A percentile compares a stretch with the other conserved stretches of the same genome.
These are phyloP conservation scores for Ceratorhiza oryzae-sativae DNA, from an alignment of 1,284 basidiomycete genomes.

Conservation along the genomic window DNA sequence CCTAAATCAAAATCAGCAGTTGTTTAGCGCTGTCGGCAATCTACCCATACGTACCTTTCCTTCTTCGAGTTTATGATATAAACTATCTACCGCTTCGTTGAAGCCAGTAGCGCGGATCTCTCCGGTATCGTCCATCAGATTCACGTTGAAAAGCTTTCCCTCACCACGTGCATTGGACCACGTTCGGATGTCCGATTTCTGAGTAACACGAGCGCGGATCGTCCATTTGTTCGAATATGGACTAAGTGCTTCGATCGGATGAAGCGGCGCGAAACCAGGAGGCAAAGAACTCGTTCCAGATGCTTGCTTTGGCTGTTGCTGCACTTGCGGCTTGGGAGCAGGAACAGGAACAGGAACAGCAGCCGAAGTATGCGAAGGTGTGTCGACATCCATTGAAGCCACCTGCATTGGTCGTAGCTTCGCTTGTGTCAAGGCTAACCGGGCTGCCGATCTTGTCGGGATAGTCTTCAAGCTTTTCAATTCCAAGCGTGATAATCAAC, in stretches of 20 bases:
- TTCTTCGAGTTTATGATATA: slow-evolving; percentile 87
- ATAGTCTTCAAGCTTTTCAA: slow-evolving; percentile 63
- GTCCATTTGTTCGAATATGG: slow-evolving; percentile 99
- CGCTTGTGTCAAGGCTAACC: slow-evolving; percentile 50
- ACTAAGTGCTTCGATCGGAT: slow-evolving; percentile 93
- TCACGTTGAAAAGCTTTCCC: slow-evolving; percentile 94
- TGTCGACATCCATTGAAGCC: slow-evolving; percentile 46
- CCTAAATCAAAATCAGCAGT: slow-evolving; percentile 44
- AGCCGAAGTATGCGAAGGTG: slow-evolving; percentile 46
- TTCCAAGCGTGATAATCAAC: slow-evolving; percentile 82
- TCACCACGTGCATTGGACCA: slow-evolving; percentile 94
- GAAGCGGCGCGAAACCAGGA: slow-evolving; percentile 56
- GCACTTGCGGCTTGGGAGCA: slow-evolving; percentile 42
- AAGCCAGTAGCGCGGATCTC: slow-evolving; percentile 94
- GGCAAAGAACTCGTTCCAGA: slow-evolving; percentile 37
- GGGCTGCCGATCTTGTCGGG: slow-evolving; percentile 82
- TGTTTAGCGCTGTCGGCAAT: neutral
- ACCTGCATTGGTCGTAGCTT: slow-evolving; percentile 43
- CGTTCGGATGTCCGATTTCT: slow-evolving; percentile 88
- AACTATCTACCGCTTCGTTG: slow-evolving; percentile 84
- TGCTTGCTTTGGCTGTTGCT: slow-evolving; percentile 38
- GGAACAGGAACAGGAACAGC: no score
- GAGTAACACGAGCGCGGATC: slow-evolving; percentile 92
- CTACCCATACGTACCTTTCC: slow-evolving; percentile 70
- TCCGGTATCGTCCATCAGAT: slow-evolving; percentile 93